A percentile compares a stretch with the other conserved stretches of the same genome.
These are phyloP conservation scores for Trichoderma semiorbis DNA, from an alignment of 2,329 filamentous ascomycete species.

Conservation along the genomic window DNA sequence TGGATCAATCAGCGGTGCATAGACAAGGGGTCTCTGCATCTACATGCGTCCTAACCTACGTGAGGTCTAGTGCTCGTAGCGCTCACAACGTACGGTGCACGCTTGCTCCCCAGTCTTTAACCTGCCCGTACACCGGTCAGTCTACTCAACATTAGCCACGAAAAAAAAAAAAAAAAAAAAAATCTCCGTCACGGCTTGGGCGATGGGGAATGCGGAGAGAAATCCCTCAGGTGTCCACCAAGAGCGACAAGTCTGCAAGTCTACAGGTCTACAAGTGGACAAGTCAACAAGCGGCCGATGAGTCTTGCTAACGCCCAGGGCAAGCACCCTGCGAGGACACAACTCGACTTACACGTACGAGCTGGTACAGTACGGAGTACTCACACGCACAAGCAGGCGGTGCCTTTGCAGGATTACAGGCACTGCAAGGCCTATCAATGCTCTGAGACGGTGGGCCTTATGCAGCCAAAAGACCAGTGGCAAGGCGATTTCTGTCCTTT, in stretches of 20 bases:
- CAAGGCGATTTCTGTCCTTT: background rate
- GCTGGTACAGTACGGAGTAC: background rate
- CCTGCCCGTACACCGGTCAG: background rate
- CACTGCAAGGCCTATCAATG: background rate
- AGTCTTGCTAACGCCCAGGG: background rate
- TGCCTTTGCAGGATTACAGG: background rate
- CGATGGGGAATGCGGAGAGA: conserved; percentile 30
- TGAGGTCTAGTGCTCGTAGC: background rate
- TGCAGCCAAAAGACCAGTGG: conserved; percentile 12
- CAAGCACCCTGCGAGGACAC: background rate
- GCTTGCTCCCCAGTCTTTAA: background rate
- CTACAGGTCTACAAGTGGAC: background rate
- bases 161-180: background rate
- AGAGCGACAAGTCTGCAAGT: background rate
- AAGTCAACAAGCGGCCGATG: background rate
- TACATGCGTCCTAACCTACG: conserved; percentile 1
- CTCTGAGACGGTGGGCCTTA: background rate
- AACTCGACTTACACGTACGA: background rate
- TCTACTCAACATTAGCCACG: background rate
- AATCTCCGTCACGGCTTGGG: conserved; percentile 5
- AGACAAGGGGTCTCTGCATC: background rate
- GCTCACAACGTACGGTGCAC: background rate
- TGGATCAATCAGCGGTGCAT: conserved; percentile 9
- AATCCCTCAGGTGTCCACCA: conserved; percentile 31
- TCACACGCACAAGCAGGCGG: background rate